Evolutionary conservation across 2,329 filamentous ascomycete species (phyloP).

Genomic region (Botrytis tulipae): DNA sequence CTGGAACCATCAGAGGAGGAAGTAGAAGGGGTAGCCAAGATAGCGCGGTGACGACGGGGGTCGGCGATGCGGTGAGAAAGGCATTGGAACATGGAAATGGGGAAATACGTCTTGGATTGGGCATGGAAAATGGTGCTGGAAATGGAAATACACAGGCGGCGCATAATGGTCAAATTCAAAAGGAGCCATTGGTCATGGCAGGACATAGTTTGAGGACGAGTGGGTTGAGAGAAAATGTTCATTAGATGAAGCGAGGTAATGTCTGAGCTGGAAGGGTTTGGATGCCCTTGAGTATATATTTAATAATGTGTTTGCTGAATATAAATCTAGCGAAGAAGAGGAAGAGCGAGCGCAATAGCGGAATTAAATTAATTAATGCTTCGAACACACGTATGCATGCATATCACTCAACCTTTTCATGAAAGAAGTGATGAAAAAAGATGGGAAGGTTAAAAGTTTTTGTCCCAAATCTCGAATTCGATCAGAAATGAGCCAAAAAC

Average conservation of each 20-base stretch:
- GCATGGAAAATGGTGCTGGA: constrained; percentile 19
- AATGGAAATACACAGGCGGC: constrained; percentile 15
- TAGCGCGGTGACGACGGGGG: constrained; percentile 27
- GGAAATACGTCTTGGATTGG: constrained; percentile 12
- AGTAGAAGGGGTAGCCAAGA: constrained; percentile 37
- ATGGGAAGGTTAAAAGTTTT: neutral
- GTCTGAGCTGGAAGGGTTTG: neutral
- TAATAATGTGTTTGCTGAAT: neutral
- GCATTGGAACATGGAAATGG: constrained; percentile 33
- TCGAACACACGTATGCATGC: neutral
- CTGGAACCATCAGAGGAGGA: constrained; percentile 38
- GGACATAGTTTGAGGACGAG: constrained; percentile 38
- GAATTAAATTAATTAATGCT: neutral
- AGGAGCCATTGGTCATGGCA: constrained; percentile 27
- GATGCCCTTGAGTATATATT: neutral
- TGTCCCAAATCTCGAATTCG: neutral
- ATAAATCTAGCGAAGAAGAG: neutral
- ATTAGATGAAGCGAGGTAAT: neutral
- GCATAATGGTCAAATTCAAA: neutral
- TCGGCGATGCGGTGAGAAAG: constrained; percentile 31
- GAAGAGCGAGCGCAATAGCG: neutral
- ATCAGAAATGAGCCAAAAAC: neutral
- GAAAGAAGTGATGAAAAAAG: neutral
- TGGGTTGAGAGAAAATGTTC: constrained; percentile 37
- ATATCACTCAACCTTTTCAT: neutral